Conservation (phyloP, 805 yeast species). For the Starmerella vitae region DNA sequence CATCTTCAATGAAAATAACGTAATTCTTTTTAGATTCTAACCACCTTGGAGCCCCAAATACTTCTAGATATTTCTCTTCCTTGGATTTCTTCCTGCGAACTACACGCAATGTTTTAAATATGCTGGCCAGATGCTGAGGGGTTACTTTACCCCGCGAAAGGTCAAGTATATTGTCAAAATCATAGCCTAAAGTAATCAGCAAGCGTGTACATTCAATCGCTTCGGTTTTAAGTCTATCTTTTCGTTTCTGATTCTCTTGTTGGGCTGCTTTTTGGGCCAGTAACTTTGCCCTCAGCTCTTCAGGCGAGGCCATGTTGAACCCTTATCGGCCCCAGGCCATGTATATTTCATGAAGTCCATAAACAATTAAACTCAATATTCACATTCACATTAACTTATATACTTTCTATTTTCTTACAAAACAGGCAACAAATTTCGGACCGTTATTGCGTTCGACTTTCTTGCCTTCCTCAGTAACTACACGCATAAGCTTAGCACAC, state of each 20-base stretch:
- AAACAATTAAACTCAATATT: too few species aligned
- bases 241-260: constrained; percentile 4
- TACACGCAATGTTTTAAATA: constrained; percentile 5
- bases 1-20: too few species aligned
- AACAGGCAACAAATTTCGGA: constrained; percentile 77
- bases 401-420: too few species aligned
- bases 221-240: constrained; percentile 3
- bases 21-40: constrained; percentile 3
- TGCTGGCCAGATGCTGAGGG: constrained; percentile 8
- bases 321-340: too few species aligned
- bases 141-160: constrained; percentile 3
- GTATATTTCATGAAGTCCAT: too few species aligned
- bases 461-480: constrained; percentile 96
- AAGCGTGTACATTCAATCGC: constrained; percentile 18
- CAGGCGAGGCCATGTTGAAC: constrained; percentile 9
- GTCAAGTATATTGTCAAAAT: constrained; percentile 21
- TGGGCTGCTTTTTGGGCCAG: constrained; percentile 16
- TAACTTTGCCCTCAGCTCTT: constrained; percentile 17
- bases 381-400: too few species aligned
- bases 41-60: constrained; percentile 17
- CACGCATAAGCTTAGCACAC: constrained; percentile 77
- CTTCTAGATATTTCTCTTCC: background rate
- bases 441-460: constrained; percentile 89
- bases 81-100: constrained; percentile 1
- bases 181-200: constrained; percentile 21